Evolutionary conservation across 1,284 basidiomycete species (phyloP).

Genomic region (Exobasidium cylindrosporum): DNA sequence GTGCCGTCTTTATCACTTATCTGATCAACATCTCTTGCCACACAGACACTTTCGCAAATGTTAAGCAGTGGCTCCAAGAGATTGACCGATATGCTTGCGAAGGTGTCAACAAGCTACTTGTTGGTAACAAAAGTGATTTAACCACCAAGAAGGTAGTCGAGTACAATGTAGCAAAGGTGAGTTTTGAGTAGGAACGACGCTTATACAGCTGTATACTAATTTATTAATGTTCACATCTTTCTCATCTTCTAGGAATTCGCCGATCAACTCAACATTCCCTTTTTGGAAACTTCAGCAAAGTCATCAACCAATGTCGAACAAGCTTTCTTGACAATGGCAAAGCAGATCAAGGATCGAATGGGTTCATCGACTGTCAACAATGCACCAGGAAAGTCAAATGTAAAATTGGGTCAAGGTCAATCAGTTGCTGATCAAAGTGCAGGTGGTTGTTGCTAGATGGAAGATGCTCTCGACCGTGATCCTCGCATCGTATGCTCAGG

Average conservation of each 20-base stretch:
- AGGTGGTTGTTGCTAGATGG: slow-evolving; percentile 44
- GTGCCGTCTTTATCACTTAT: background rate
- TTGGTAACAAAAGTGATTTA: slow-evolving; percentile 97
- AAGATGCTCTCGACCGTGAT: slow-evolving; percentile 8
- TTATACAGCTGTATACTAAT: background rate
- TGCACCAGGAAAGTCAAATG: slow-evolving; percentile 48
- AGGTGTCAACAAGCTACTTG: slow-evolving; percentile 94
- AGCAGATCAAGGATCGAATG: slow-evolving; percentile 57
- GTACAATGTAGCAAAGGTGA: slow-evolving; percentile 90
- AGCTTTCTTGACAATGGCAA: slow-evolving; percentile 59
- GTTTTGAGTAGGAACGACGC: background rate
- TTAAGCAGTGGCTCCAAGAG: slow-evolving; percentile 99
- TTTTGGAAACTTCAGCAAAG: slow-evolving; percentile 59
- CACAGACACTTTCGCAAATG: slow-evolving; percentile 93
- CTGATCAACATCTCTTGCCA: too few relatives aligned
- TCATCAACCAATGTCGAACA: slow-evolving; percentile 59
- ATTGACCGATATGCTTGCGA: slow-evolving; percentile 99
- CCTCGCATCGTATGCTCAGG: too few relatives aligned
- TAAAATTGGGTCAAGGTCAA: slow-evolving; percentile 54
- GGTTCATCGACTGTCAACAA: slow-evolving; percentile 49
- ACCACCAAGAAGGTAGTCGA: slow-evolving; percentile 99
- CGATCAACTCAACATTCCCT: slow-evolving; percentile 55
- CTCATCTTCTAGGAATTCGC: slow-evolving; percentile 45
- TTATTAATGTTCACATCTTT: slow-evolving; percentile 25
- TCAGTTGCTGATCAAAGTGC: slow-evolving; percentile 40